Conservation (phyloP, 2,329 filamentous ascomycete species). For the Aspergillus latus region DNA sequence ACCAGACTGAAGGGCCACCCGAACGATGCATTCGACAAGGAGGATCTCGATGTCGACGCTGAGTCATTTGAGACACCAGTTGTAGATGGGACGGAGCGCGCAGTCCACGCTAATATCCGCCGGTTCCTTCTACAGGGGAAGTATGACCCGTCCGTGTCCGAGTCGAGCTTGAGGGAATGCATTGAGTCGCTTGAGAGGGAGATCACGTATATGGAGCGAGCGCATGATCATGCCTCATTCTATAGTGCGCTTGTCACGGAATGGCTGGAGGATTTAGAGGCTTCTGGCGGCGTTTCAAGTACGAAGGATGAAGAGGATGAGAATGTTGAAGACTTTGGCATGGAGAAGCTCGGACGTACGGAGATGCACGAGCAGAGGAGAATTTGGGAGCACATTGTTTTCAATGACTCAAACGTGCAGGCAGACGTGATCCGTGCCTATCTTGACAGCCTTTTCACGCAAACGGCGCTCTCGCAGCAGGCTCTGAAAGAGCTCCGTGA, state of each 20-base stretch:
- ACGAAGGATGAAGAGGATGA: slow-evolving; percentile 26
- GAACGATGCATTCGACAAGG: slow-evolving; percentile 36
- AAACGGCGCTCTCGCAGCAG: slow-evolving; percentile 41
- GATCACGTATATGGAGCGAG: slow-evolving; percentile 52
- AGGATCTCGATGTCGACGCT: slow-evolving; percentile 30
- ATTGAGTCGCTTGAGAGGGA: slow-evolving; percentile 50
- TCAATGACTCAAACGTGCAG: slow-evolving; percentile 49
- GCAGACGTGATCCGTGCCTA: slow-evolving; percentile 49
- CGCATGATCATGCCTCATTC: slow-evolving; percentile 57
- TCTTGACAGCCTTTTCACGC: slow-evolving; percentile 53
- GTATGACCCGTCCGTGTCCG: slow-evolving; percentile 55
- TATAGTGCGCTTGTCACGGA: slow-evolving; percentile 58
- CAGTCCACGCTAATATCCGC: slow-evolving; percentile 46
- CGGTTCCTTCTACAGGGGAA: slow-evolving; percentile 55
- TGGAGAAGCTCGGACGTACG: slow-evolving; percentile 52
- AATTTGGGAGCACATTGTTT: slow-evolving; percentile 59
- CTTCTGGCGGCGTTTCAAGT: slow-evolving; percentile 14
- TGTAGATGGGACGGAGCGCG: slow-evolving; percentile 24
- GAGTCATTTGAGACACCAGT: slow-evolving; percentile 12
- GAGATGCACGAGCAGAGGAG: slow-evolving; percentile 56
- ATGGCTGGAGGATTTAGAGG: slow-evolving; percentile 48
- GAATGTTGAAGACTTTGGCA: slow-evolving; percentile 35
- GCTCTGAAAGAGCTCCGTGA: slow-evolving; percentile 46
- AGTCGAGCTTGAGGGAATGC: slow-evolving; percentile 47
- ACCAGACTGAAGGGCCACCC: slow-evolving; percentile 40